These are phyloP conservation scores for Torulaspora gathmanii DNA, from an alignment of 805 yeast species.

Conservation along the genomic window DNA sequence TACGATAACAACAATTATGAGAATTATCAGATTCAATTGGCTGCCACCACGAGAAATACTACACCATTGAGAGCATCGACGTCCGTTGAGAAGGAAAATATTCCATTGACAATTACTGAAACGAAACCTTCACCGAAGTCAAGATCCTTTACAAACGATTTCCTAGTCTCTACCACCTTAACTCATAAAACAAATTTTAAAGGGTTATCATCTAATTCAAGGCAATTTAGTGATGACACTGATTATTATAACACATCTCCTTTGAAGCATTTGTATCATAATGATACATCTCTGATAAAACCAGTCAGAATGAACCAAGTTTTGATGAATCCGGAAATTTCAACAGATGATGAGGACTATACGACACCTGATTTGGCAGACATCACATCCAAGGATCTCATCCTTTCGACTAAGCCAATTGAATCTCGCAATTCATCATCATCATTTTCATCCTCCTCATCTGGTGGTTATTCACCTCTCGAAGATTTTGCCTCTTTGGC, in stretches of 20 bases:
- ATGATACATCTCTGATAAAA: constrained; percentile 23
- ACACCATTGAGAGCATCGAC: not conserved
- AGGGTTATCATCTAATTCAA: constrained; percentile 8
- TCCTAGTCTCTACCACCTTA: constrained; percentile 21
- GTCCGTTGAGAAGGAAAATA: not conserved
- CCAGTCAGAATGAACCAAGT: constrained; percentile 25
- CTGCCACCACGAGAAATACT: constrained; percentile 13
- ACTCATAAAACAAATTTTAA: constrained; percentile 15
- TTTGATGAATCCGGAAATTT: constrained; percentile 10
- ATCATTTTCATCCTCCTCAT: constrained; percentile 14
- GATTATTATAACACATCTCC: constrained; percentile 36
- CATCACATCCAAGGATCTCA: not conserved
- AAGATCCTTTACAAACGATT: constrained; percentile 15
- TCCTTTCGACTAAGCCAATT: constrained; percentile 1
- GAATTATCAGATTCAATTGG: constrained; percentile 28
- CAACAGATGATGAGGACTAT: constrained; percentile 10
- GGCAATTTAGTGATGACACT: constrained; percentile 33
- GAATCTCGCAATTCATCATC: constrained; percentile 5
- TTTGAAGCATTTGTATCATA: constrained; percentile 32
- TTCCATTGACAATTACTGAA: not conserved
- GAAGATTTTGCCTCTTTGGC: constrained; percentile 17
- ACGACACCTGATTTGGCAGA: not conserved
- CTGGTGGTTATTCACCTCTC: constrained; percentile 21
- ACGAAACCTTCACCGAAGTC: not conserved
- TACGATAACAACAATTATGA: constrained; percentile 36